Base-by-base conservation (phyloP, 139 green algal genomes). In the Chlorella sp. region DNA sequence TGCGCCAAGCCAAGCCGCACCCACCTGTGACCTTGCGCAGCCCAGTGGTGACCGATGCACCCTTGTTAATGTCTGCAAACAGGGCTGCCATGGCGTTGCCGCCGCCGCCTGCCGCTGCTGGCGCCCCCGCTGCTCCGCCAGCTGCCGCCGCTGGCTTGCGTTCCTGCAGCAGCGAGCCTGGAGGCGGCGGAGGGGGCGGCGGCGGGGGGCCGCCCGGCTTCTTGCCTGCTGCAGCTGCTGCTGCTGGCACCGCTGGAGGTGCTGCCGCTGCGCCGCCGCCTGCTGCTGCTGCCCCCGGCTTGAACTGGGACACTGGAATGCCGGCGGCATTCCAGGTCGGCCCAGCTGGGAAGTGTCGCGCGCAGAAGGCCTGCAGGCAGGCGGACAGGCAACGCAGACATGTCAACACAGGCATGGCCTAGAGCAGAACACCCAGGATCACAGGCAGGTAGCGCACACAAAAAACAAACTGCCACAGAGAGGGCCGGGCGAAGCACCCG, bases 21-120 rank as follows among this genome's bases (percentile, higher is more conserved):
- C 1, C 78, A 86, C 81, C 81, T 13, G 96, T 99, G 17, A 99
- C 96, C 86, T 98, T 98, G 23, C 88, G 85, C 73, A 99, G 91
- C 3, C 96, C 95, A 51, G 88, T 78, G 3, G 95, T 97, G 76
- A 98, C 93, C n/a, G 16, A 86, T 15, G 93, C 88, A 16, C 96
- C 96, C 89, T 93, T 94, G 81, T 93, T 95, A 36, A 96, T 85
- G 55, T 94, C 90, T 7, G 86, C 70, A 68, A 96, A 93, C n/a
- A 96, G 78, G 6, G 92, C 91, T 51, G 85, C 65, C 85, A 91
- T 89, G 70, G 38, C 30, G 41, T 81, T 81, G 82, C 71, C 57
- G 34, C 72, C 56, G 28, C 39, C 69, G 17, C 34, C 83, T 0
- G 56, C 74, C 16, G 56, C 57, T 6, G 74, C 28, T 25, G 62